phyloP scores from a whole-genome alignment of 768 basidiomycete species.

The Boletus vinaceobasis region DNA sequence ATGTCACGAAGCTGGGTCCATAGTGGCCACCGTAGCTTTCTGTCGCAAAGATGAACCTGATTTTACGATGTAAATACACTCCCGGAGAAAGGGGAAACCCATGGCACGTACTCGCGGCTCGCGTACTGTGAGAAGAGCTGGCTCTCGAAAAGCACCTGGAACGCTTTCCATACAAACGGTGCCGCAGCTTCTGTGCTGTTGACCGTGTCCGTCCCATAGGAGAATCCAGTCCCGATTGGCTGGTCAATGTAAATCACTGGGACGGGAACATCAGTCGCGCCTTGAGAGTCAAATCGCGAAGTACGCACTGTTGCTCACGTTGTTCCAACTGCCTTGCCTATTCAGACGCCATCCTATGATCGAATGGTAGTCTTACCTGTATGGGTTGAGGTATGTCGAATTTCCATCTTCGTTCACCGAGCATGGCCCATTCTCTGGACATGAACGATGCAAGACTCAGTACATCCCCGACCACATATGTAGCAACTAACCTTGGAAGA shows the following conservation, averaged over 20 bases:
- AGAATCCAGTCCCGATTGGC: conserved; percentile 65
- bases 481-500: conserved; percentile 52
- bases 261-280: neutral
- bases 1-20: conserved; percentile 60
- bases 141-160: conserved; percentile 63
- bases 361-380: conserved; percentile 38
- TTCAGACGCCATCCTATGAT: neutral
- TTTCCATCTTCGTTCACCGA: conserved; percentile 50
- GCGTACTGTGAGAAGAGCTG: conserved; percentile 47
- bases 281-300: neutral
- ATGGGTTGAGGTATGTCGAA: conserved; percentile 56
- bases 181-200: conserved; percentile 52
- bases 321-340: conserved; percentile 55
- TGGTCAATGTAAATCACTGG: conserved; percentile 71
- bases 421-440: conserved; percentile 62
- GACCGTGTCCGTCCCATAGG: conserved; percentile 53
- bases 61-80: neutral
- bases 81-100: neutral
- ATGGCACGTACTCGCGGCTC: conserved; percentile 46
- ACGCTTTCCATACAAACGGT: conserved; percentile 56
- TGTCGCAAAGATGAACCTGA: conserved; percentile 59
- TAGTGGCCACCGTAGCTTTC: conserved; percentile 72
- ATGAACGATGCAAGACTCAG: neutral
- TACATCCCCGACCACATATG: neutral
- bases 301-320: conserved; percentile 56